Evolutionary conservation across 2,329 filamentous ascomycete genomes (phyloP).

Genomic region (Diaporthe citrichinensis): DNA sequence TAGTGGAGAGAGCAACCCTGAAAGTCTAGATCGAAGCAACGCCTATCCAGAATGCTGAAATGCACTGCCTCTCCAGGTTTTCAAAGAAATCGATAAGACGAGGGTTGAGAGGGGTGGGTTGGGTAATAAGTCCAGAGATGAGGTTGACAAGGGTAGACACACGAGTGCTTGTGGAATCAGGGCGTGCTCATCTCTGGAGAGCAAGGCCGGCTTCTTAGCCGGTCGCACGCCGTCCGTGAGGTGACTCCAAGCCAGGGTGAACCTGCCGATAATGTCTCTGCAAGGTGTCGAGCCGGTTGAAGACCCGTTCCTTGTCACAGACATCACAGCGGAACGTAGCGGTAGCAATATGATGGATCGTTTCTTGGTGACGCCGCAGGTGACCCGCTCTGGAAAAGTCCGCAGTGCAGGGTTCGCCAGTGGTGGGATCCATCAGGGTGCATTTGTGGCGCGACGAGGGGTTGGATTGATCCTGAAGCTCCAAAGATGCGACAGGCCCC

Average conservation of each 20-base stretch:
- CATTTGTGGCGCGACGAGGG: slow-evolving; percentile 40
- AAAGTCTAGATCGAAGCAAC: slow-evolving; percentile 40
- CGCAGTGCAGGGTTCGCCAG: slow-evolving; percentile 41
- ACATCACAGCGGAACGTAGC: slow-evolving; percentile 41
- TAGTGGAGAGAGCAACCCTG: slow-evolving; percentile 30
- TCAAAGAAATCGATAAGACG: slow-evolving; percentile 21
- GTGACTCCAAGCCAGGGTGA: slow-evolving; percentile 56
- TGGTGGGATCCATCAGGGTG: slow-evolving; percentile 39
- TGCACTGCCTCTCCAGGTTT: slow-evolving; percentile 34
- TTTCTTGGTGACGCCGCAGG: slow-evolving; percentile 40
- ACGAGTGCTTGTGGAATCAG: slow-evolving; percentile 37
- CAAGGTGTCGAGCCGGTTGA: slow-evolving; percentile 40
- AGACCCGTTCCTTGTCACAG: slow-evolving; percentile 41
- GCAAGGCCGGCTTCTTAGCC: slow-evolving; percentile 29
- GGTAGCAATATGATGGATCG: slow-evolving; percentile 40
- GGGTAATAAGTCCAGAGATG: slow-evolving; percentile 34
- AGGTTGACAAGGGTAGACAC: slow-evolving; percentile 32
- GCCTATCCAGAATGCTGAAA: slow-evolving; percentile 41
- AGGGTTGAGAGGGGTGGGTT: slow-evolving; percentile 9
- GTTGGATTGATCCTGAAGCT: slow-evolving; percentile 36
- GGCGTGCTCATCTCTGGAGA: slow-evolving; percentile 22
- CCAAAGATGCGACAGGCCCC: slow-evolving; percentile 28
- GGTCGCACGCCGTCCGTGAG: slow-evolving; percentile 47
- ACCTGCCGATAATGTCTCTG: slow-evolving; percentile 48
- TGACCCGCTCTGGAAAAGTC: slow-evolving; percentile 42